phyloP scores from a whole-genome alignment of 306 rosid species.

The Acacia melanoxylon region DNA sequence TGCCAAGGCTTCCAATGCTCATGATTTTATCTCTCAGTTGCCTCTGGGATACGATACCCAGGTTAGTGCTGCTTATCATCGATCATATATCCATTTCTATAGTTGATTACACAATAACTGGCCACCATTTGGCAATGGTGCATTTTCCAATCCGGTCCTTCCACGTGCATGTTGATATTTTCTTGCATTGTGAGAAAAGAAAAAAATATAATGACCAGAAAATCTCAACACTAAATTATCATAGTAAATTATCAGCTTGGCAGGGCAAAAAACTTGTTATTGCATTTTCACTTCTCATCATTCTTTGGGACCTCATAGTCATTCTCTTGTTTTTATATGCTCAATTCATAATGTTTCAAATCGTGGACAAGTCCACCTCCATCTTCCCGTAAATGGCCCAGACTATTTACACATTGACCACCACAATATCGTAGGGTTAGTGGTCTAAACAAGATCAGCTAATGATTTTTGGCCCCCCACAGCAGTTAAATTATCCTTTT shows the following conservation, averaged over 20 bases:
- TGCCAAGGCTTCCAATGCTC: slow-evolving; percentile 86
- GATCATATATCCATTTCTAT: neutral
- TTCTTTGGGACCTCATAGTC: no score
- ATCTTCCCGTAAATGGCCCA: neutral
- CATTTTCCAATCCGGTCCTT: neutral
- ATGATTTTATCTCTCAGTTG: slow-evolving; percentile 65
- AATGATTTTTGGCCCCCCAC: slow-evolving; percentile 27
- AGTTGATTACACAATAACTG: neutral
- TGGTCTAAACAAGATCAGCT: neutral
- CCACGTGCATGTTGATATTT: neutral
- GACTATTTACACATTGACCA: neutral
- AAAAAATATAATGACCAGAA: no score
- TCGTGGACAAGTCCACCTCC: neutral
- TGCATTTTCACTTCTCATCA: neutral
- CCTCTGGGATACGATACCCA: slow-evolving; percentile 83
- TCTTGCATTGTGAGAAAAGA: no score
- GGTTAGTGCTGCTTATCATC: slow-evolving; percentile 43
- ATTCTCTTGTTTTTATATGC: no score
- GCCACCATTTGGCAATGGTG: neutral
- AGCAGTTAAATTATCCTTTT: neutral
- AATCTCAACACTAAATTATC: no score
- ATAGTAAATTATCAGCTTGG: no score
- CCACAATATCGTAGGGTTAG: neutral
- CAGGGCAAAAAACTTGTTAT: no score
- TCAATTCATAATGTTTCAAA: no score